These are phyloP conservation scores for Chlorella sp. DNA, from an alignment of 139 green algal genomes.

Conservation along the genomic window DNA sequence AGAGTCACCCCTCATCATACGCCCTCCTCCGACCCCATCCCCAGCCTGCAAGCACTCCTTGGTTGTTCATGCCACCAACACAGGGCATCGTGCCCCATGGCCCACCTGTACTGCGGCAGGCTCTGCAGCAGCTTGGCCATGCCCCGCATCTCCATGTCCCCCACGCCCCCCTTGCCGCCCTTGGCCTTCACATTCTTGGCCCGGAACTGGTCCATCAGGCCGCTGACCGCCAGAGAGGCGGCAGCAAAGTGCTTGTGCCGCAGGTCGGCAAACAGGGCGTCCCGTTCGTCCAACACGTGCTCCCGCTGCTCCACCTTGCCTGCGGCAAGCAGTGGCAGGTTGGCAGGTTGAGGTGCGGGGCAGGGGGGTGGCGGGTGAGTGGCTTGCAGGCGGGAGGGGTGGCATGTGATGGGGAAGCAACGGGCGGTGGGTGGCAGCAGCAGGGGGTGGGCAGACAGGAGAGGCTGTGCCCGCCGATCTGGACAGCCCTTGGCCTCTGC, in stretches of 20 bases:
- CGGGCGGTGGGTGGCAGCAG: no score
- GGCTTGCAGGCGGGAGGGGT: neutral
- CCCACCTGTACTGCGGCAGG: conserved; percentile 86
- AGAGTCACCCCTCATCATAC: neutral
- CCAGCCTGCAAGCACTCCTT: neutral
- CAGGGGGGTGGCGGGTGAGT: neutral
- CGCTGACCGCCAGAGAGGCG: conserved; percentile 52
- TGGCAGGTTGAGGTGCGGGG: neutral
- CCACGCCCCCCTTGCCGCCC: conserved; percentile 23
- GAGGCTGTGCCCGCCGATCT: no score
- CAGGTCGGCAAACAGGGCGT: conserved; percentile 84
- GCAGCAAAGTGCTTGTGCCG: conserved; percentile 93
- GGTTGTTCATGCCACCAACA: neutral
- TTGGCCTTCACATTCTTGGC: conserved; percentile 58
- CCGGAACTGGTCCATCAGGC: conserved; percentile 74
- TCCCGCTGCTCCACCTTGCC: conserved; percentile 78
- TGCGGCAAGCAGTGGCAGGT: conserved; percentile 4
- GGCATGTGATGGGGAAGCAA: no score
- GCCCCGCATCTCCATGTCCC: conserved; percentile 54
- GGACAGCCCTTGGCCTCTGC: no score
- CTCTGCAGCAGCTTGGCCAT: conserved; percentile 79
- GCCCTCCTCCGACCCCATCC: neutral
- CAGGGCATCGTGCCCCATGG: no score
- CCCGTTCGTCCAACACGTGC: conserved; percentile 81
- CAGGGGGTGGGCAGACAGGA: no score